These are phyloP conservation scores for Pisolithus tinctorius DNA, from an alignment of 768 basidiomycete genomes.

Conservation along the genomic window DNA sequence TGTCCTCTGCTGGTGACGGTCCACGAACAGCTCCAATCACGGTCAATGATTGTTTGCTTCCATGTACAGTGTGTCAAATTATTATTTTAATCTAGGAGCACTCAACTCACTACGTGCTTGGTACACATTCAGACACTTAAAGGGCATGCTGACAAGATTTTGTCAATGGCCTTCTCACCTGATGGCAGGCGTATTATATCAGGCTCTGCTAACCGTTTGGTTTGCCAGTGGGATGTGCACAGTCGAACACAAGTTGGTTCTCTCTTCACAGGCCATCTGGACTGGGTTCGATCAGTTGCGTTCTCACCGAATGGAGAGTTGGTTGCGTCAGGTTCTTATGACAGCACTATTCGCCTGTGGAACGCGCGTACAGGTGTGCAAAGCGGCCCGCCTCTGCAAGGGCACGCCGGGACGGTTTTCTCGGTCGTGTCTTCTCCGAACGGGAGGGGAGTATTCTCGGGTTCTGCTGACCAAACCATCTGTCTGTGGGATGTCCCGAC, in stretches of 20 bases:
- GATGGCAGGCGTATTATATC: neutral
- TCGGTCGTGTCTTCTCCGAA: neutral
- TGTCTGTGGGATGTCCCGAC: neutral
- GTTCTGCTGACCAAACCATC: neutral
- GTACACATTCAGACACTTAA: too few species aligned
- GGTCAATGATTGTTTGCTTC: too few species aligned
- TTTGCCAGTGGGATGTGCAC: neutral
- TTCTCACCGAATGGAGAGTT: neutral
- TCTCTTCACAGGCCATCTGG: neutral
- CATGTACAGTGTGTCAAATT: too few species aligned
- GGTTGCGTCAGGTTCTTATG: constrained; percentile 1
- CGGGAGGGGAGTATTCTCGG: neutral
- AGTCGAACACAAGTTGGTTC: neutral
- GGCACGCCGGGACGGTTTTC: neutral
- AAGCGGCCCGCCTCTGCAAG: neutral
- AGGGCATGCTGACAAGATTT: too few species aligned
- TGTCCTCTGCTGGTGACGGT: too few species aligned
- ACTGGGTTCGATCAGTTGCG: neutral
- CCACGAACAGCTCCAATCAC: too few species aligned
- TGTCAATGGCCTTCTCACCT: too few species aligned
- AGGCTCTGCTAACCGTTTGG: neutral
- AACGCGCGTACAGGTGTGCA: neutral
- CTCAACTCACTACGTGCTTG: too few species aligned
- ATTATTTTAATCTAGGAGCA: too few species aligned
- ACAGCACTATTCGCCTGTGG: constrained; percentile 1